Evolutionary conservation across 768 basidiomycete species (phyloP).

Genomic region (Asterophora lycoperdoides): DNA sequence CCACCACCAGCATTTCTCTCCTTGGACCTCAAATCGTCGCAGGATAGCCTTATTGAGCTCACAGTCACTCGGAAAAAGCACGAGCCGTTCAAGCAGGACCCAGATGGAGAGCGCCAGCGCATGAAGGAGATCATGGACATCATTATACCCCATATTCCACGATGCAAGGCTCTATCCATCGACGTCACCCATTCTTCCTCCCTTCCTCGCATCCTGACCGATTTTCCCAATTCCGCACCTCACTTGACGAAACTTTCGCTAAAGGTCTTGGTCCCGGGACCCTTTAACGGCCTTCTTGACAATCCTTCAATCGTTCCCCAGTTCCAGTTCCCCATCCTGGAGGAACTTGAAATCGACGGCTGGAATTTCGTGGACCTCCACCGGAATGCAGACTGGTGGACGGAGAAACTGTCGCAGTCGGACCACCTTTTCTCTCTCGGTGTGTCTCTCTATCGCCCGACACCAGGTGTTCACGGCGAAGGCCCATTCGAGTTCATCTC

Average conservation of each 20-base stretch:
- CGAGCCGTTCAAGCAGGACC: not conserved
- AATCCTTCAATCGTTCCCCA: not conserved
- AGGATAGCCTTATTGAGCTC: not conserved
- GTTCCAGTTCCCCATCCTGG: not conserved
- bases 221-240: not conserved
- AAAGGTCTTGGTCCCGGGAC: not conserved
- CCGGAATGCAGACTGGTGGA: not conserved
- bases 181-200: not conserved
- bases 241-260: not conserved
- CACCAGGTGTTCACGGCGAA: too few species aligned
- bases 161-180: not conserved
- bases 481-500: too few species aligned
- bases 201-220: not conserved
- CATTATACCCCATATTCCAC: not conserved
- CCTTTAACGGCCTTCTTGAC: not conserved
- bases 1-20: not conserved
- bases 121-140: not conserved
- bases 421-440: too few species aligned
- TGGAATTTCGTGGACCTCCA: not conserved
- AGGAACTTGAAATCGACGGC: not conserved
- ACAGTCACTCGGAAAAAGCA: not conserved
- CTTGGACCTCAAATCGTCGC: not conserved
- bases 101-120: not conserved
- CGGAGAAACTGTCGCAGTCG: too few species aligned
- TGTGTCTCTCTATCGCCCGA: too few species aligned